These are phyloP conservation scores for Mycena rebaudengoi DNA, from an alignment of 768 basidiomycete genomes.

Conservation along the genomic window DNA sequence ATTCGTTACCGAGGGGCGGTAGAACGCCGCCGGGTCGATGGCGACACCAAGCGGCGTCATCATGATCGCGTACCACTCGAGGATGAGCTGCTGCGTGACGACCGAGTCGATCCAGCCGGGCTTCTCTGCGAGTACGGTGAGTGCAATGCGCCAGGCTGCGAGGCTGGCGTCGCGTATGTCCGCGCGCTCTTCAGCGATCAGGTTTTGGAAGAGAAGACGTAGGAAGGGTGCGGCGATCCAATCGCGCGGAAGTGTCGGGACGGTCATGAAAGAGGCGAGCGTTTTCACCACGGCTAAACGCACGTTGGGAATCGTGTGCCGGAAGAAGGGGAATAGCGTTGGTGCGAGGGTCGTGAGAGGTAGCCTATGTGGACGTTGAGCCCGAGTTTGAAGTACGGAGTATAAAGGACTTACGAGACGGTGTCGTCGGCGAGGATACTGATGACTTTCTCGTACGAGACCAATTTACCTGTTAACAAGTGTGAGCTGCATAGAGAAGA, in stretches of 20 bases:
- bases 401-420: slow-evolving; percentile 69
- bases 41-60: slow-evolving; percentile 91
- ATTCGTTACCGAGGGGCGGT: slow-evolving; percentile 57
- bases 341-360: slow-evolving; percentile 86
- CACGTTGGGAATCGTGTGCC: slow-evolving; percentile 94
- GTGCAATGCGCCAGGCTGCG: slow-evolving; percentile 75
- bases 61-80: slow-evolving; percentile 87
- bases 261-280: slow-evolving; percentile 84
- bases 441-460: slow-evolving; percentile 82
- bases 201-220: slow-evolving; percentile 90
- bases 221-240: slow-evolving; percentile 86
- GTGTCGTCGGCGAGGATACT: slow-evolving; percentile 71
- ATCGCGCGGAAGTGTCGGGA: slow-evolving; percentile 73
- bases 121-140: slow-evolving; percentile 59
- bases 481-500: background rate
- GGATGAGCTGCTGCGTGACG: slow-evolving; percentile 64
- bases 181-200: slow-evolving; percentile 87
- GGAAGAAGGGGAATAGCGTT: slow-evolving; percentile 94
- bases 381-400: background rate
- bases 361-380: slow-evolving; percentile 53
- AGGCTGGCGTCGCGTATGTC: slow-evolving; percentile 85
- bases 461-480: slow-evolving; percentile 72
- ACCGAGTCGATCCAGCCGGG: slow-evolving; percentile 60
- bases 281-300: slow-evolving; percentile 93
- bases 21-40: slow-evolving; percentile 76